Evolutionary conservation across 2,329 filamentous ascomycete species (phyloP).

Genomic region (Colletotrichum siamense): DNA sequence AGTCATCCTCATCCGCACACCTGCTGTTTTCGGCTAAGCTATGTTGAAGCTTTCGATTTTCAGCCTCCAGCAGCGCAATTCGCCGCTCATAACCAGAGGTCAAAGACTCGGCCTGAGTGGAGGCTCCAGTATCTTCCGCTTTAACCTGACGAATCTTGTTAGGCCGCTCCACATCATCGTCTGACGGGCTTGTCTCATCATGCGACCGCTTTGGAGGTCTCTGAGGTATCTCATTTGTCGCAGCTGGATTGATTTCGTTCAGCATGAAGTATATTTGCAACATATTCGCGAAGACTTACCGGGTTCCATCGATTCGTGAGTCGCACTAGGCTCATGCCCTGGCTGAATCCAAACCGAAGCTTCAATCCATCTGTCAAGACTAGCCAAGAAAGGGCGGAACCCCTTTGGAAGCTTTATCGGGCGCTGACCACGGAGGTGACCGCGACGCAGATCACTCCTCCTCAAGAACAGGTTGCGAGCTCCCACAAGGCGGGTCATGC

Average conservation of each 20-base stretch:
- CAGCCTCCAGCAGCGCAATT: background rate
- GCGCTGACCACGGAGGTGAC: background rate
- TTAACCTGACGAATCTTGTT: fast-evolving
- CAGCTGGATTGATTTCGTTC: fast-evolving
- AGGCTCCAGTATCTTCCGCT: background rate
- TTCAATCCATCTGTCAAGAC: background rate
- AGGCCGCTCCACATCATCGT: background rate
- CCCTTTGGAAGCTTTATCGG: background rate
- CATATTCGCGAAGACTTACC: fast-evolving
- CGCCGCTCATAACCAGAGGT: background rate
- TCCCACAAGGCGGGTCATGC: background rate
- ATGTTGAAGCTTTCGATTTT: background rate
- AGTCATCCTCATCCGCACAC: background rate
- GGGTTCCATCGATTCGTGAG: fast-evolving
- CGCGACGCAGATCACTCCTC: background rate
- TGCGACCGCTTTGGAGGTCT: background rate
- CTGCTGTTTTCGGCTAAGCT: background rate
- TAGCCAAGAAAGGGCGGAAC: background rate
- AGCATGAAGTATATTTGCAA: background rate
- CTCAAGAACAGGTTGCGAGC: background rate
- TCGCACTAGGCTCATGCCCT: fast-evolving
- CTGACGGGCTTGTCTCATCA: background rate
- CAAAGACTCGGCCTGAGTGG: background rate
- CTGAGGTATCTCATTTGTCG: background rate
- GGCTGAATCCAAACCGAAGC: background rate